Evolutionary conservation across 225 moss, liverwort and hornwort species (phyloP), one percentile per base, ranked within the genome.

Genomic region (Straminergon stramineum): DNA sequence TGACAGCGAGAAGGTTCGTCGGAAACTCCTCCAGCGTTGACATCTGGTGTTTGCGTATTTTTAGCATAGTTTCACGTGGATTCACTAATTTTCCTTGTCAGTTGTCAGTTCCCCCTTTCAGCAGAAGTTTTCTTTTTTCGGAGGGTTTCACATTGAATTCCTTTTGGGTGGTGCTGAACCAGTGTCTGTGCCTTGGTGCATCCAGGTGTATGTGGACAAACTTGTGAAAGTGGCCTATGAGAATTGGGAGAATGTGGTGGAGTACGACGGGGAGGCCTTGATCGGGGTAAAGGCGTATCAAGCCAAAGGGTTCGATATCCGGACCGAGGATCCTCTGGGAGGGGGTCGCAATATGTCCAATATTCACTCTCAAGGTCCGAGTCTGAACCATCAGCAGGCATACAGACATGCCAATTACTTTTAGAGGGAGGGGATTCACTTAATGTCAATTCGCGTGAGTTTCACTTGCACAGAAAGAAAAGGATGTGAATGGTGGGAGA

Each of bases 161-260:
- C 10, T 27, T 39, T 32, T 48, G 41, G 8, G 24, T 26, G 57
- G 32, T 86, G 68, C 79, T 89, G 84, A 86, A 37, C 12, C 70
- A 17, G 51, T 27, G 75, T 21, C 21, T 87, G 22, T 64, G 74
- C 5, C 55, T 84, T 34, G 83, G n/a, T 37, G 32, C 43, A 3
- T 45, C 3, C 87, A 94, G 92, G 94, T 94, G 28, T 94, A 94
- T 88, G 93, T 94, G 86, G 94, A 94, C 89, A 94, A 94, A 31
- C 91, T 94, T 53, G 94, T 94, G 4, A 94, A 93, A 91, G 94
- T 94, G 61, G 94, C 94, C 4, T 94, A 94, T 26, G 93, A 94
- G 87, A 94, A 93, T 39, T 94, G 94, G 94, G 94, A 94, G 93
- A 94, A 94, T 80, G 94, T 94, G 87, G 93, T 93, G 88, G 94